Evolutionary conservation across 495 filamentous ascomycete species (phyloP).

Genomic region (Penicillium fimorum): DNA sequence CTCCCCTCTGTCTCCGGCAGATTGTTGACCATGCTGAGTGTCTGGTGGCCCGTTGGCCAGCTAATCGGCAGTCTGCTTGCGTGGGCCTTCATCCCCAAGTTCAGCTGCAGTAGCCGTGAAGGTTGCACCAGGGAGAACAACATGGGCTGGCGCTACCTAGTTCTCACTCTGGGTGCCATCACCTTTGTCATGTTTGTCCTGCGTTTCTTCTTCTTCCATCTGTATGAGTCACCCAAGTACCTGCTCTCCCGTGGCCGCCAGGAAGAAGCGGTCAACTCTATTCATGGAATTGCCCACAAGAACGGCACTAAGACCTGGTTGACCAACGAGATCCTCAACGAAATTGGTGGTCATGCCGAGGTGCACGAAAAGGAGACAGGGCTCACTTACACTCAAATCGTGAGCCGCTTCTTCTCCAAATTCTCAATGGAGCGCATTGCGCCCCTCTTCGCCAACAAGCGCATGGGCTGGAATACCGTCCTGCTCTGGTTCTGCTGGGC

Average conservation of each 20-base stretch:
- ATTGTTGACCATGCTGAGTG: slow-evolving; percentile 55
- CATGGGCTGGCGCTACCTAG: slow-evolving; percentile 82
- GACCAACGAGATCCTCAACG: slow-evolving; percentile 52
- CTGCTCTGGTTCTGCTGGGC: slow-evolving; percentile 58
- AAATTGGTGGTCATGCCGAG: slow-evolving; percentile 50
- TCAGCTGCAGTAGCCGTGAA: slow-evolving; percentile 41
- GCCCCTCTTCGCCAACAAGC: slow-evolving; percentile 53
- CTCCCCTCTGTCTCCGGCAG: slow-evolving; percentile 52
- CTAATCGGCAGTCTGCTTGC: slow-evolving; percentile 52
- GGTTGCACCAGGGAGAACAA: slow-evolving; percentile 61
- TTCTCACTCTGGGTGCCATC: slow-evolving; percentile 67
- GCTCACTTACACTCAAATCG: slow-evolving; percentile 44
- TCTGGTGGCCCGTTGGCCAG: slow-evolving; percentile 62
- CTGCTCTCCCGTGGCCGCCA: slow-evolving; percentile 70
- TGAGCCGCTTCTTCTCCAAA: slow-evolving; percentile 52
- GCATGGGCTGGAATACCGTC: slow-evolving; percentile 46
- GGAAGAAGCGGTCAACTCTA: slow-evolving; percentile 67
- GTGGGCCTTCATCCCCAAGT: slow-evolving; percentile 58
- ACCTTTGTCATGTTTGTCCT: slow-evolving; percentile 67
- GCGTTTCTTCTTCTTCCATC: slow-evolving; percentile 73
- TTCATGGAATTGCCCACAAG: slow-evolving; percentile 59
- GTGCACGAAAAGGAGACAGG: slow-evolving; percentile 28
- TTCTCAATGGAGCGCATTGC: slow-evolving; percentile 54
- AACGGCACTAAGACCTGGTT: slow-evolving; percentile 54
- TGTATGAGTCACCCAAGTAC: slow-evolving; percentile 82